A percentile compares a stretch with the other conserved stretches of the same genome.
Evolutionary conservation across 192 early-diverging fungal genomes (phyloP).

Genomic region (Gonapodya sp.): DNA sequence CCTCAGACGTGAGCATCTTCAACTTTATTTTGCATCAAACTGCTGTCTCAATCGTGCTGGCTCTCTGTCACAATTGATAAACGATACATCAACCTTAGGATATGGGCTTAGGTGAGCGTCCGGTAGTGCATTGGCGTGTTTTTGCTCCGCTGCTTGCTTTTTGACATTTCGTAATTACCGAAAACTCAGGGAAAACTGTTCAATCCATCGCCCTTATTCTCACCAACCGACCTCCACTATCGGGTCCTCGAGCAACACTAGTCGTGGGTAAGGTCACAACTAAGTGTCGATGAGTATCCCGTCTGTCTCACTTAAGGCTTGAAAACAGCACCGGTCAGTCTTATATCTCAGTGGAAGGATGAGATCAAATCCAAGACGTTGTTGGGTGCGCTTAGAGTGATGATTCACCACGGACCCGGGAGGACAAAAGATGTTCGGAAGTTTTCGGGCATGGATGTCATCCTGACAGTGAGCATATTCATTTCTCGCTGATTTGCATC

Average conservation of each 20-base stretch:
- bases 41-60: neutral
- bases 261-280: neutral
- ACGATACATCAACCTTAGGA: too few relatives aligned
- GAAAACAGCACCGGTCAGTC: slow-evolving; percentile 41
- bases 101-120: neutral
- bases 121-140: too few relatives aligned
- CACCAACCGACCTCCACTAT: slow-evolving; percentile 28
- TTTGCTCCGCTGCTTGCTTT: too few relatives aligned
- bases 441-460: neutral
- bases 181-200: slow-evolving; percentile 69
- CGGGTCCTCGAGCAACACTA: neutral
- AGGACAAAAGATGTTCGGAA: neutral
- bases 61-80: too few relatives aligned
- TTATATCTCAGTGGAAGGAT: slow-evolving; percentile 64
- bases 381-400: slow-evolving; percentile 43
- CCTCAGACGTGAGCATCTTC: neutral
- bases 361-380: slow-evolving; percentile 55
- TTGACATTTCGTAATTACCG: too few relatives aligned
- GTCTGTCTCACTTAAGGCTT: neutral
- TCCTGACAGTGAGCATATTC: neutral
- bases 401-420: slow-evolving; percentile 56
- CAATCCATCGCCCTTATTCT: slow-evolving; percentile 61
- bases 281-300: neutral
- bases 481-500: neutral
- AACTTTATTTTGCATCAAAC: neutral